phyloP scores from a whole-genome alignment of 495 filamentous ascomycete species.

The Penicillium malachiteum region DNA sequence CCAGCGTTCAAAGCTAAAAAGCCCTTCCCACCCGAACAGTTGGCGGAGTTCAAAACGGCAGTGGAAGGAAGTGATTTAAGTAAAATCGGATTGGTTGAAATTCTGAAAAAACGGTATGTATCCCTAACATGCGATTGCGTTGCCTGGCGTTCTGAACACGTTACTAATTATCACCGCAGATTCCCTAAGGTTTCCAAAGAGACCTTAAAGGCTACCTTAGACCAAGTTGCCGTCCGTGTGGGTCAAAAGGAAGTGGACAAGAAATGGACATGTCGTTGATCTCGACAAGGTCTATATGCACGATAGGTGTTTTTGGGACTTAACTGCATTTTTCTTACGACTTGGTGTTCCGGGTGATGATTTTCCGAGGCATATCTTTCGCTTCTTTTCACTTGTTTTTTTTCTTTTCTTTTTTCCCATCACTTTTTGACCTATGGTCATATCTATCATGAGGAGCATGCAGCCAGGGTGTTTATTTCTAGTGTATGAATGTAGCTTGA shows the following conservation, averaged over 20 bases:
- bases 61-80: conserved; percentile 69
- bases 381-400: background rate
- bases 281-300: background rate
- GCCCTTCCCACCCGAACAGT: conserved; percentile 54
- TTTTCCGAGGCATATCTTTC: background rate
- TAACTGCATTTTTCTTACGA: background rate
- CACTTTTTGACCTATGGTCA: too few relatives aligned
- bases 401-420: too few relatives aligned
- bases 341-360: conserved; percentile 1
- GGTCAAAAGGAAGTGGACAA: conserved; percentile 62
- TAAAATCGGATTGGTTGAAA: conserved; percentile 74
- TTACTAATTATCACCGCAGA: conserved; percentile 27
- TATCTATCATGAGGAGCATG: too few relatives aligned
- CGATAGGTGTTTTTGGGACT: background rate
- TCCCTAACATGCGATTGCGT: background rate
- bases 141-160: background rate
- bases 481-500: too few relatives aligned
- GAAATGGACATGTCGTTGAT: conserved; percentile 52
- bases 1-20: conserved; percentile 31
- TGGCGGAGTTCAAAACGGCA: conserved; percentile 70
- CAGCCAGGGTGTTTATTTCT: too few relatives aligned
- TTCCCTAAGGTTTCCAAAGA: conserved; percentile 73
- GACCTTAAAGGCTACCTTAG: conserved; percentile 70
- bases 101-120: conserved; percentile 64
- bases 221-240: conserved; percentile 64